These are phyloP conservation scores for Cylindricascospora bacillispora DNA, from an alignment of 1,139 yeast species.

Conservation along the genomic window DNA sequence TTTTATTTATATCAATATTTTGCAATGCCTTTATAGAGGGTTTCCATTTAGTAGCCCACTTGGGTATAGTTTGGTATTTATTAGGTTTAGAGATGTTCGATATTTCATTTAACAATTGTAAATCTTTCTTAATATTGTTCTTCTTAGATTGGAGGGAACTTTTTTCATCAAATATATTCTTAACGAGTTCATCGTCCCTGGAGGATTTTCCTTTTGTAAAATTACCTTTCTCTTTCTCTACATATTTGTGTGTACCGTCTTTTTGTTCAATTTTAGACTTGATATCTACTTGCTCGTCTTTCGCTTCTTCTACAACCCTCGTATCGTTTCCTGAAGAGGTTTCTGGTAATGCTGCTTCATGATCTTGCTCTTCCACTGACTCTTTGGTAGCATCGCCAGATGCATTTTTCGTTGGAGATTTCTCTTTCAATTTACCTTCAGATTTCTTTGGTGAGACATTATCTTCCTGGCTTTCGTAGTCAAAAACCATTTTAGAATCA, in stretches of 20 bases:
- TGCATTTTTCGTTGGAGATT: not conserved
- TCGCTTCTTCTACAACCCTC: too few species aligned
- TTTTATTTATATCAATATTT: slow-evolving; percentile 21
- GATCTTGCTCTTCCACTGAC: too few species aligned
- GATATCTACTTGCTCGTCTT: slow-evolving; percentile 1
- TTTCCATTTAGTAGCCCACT: slow-evolving; percentile 73
- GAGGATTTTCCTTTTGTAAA: slow-evolving; percentile 2
- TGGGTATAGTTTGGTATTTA: slow-evolving; percentile 54
- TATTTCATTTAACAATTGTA: slow-evolving; percentile 21
- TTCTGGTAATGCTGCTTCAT: too few species aligned
- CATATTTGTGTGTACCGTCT: not conserved
- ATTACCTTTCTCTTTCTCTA: slow-evolving; percentile 1
- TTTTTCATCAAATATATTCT: slow-evolving; percentile 23
- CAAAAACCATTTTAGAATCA: slow-evolving; percentile 23
- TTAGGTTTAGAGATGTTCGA: slow-evolving; percentile 38
- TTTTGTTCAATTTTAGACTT: slow-evolving; percentile 1
- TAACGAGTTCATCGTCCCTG: slow-evolving; percentile 8
- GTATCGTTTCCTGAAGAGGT: too few species aligned
- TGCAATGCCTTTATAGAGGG: slow-evolving; percentile 31
- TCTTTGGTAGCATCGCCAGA: too few species aligned
- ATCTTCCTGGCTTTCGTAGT: slow-evolving; percentile 24
- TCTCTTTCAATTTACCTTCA: not conserved
- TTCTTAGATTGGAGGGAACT: slow-evolving; percentile 20
- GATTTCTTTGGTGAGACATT: slow-evolving; percentile 4
- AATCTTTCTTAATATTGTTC: slow-evolving; percentile 23